Conservation (phyloP, 2,329 filamentous ascomycete genomes). For the Paecilomyces niveus region DNA sequence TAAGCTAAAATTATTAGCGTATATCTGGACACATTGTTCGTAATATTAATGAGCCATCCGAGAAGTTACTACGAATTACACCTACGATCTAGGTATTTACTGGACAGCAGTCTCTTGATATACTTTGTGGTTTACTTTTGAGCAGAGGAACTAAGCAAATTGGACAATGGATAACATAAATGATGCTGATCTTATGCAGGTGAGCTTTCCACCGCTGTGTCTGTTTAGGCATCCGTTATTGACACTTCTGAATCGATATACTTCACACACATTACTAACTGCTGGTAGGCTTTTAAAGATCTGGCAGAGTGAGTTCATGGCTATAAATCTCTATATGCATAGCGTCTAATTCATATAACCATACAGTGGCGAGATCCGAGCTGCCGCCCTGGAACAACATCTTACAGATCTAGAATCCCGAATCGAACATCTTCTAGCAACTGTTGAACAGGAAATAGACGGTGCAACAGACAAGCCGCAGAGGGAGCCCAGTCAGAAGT, state of each 20-base stretch:
- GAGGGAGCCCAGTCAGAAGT: not conserved
- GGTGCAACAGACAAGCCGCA: not conserved
- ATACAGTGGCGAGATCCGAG: conserved; percentile 48
- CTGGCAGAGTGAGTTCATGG: conserved; percentile 17
- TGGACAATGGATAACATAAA: not conserved
- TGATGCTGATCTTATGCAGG: not conserved
- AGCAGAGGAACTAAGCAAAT: too few relatives aligned
- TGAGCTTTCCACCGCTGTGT: not conserved
- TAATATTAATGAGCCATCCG: too few relatives aligned
- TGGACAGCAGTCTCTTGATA: too few relatives aligned
- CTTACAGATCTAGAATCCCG: conserved; percentile 48
- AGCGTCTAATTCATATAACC: conserved; percentile 2
- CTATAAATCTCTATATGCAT: not conserved
- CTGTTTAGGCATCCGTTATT: not conserved
- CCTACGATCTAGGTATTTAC: too few relatives aligned
- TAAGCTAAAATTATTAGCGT: too few relatives aligned
- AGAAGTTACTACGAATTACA: too few relatives aligned
- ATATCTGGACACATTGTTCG: too few relatives aligned
- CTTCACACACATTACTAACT: not conserved
- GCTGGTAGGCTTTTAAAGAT: conserved; percentile 23
- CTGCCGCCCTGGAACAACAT: conserved; percentile 48
- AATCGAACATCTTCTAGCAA: conserved; percentile 34
- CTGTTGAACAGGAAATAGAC: conserved; percentile 10
- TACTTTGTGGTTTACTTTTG: too few relatives aligned
- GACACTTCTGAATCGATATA: not conserved